phyloP scores from a whole-genome alignment of 2,329 filamentous ascomycete species.

The Sporothrix sp. region DNA sequence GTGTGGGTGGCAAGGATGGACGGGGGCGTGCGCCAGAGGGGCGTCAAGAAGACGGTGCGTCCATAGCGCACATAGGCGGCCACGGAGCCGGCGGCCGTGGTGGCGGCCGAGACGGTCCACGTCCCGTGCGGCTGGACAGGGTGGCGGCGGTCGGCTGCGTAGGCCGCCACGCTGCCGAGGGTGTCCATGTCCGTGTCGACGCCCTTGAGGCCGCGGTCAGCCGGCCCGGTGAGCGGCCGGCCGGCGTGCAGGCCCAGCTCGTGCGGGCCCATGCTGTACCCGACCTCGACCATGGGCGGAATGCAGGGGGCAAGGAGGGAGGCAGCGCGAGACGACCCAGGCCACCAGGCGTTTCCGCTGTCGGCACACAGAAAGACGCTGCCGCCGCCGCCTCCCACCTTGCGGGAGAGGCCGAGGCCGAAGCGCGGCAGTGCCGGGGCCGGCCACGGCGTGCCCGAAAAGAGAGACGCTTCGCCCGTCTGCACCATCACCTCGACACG shows the following conservation, averaged over 20 bases:
- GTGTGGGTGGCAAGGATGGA: background rate
- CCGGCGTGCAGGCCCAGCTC: conserved; percentile 25
- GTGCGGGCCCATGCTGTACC: conserved; percentile 28
- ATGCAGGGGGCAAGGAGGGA: conserved; percentile 14
- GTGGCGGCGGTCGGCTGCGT: background rate
- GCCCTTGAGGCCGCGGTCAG: conserved; percentile 28
- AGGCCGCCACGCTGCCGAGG: background rate
- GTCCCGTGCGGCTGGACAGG: conserved; percentile 16
- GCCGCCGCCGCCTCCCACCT: conserved; percentile 20
- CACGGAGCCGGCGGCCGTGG: conserved; percentile 21
- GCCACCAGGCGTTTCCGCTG: conserved; percentile 31
- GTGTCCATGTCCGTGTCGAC: conserved; percentile 28
- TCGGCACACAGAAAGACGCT: conserved; percentile 32
- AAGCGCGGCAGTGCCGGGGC: conserved; percentile 18
- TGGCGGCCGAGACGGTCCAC: conserved; percentile 33
- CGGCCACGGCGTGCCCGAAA: conserved; percentile 22
- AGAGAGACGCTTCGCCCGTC: background rate
- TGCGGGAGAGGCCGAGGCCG: conserved; percentile 20
- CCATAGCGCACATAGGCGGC: conserved; percentile 31
- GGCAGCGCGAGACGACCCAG: background rate
- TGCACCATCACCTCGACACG: conserved; percentile 28
- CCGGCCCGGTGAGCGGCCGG: conserved; percentile 24
- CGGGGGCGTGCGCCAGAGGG: conserved; percentile 15
- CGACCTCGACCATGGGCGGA: conserved; percentile 33
- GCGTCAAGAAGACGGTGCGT: conserved; percentile 25